Evolutionary conservation across 768 basidiomycete species (phyloP), one percentile per base, ranked within the genome.

Genomic region (Sutorius australiensis): DNA sequence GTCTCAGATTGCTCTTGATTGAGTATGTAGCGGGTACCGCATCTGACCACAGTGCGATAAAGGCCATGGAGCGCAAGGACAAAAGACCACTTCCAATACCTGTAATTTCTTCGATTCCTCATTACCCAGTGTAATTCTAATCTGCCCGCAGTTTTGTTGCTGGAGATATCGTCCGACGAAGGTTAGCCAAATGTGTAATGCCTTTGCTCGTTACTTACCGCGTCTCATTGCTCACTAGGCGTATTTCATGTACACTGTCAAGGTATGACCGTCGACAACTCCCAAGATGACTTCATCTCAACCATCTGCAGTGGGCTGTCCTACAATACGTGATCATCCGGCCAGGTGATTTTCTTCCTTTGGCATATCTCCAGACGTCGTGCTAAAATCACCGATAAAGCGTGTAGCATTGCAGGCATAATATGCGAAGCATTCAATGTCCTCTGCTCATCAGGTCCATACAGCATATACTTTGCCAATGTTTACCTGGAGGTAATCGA

Each of bases 171-270:
- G 89, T 14, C 89, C 90, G 0, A 89, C 89, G 14, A 92, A 91
- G 75, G 86, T 82, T 53, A 27, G 56, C 51, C 28, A 31, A 19
- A 10, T 34, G 24, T 28, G 39, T 8, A 21, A 48, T 30, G 36
- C 16, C 57, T 40, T 48, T 39, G 16, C 7, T 12, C 19, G 4
- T 34, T 31, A n/a, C 51, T 62, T 11, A 68, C 19, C 31, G 24
- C 17, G 21, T 41, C 24, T 48, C 37, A 48, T 50, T 19, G 10
- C 30, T 52, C 5, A 17, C 24, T 36, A 89, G 82, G 76, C 86
- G 2, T 92, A 95, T 71, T 95, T 95, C 67, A 89, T 95, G 83
- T 86, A 92, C 63, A 85, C 89, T 10, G 70, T 92, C 66, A 92
- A 91, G 75, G 91, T 86, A 59, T 6, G 70, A 27, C 17, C 3